These are phyloP conservation scores for Penicillium sp. DNA, from an alignment of 2,329 filamentous ascomycete genomes.

Conservation along the genomic window DNA sequence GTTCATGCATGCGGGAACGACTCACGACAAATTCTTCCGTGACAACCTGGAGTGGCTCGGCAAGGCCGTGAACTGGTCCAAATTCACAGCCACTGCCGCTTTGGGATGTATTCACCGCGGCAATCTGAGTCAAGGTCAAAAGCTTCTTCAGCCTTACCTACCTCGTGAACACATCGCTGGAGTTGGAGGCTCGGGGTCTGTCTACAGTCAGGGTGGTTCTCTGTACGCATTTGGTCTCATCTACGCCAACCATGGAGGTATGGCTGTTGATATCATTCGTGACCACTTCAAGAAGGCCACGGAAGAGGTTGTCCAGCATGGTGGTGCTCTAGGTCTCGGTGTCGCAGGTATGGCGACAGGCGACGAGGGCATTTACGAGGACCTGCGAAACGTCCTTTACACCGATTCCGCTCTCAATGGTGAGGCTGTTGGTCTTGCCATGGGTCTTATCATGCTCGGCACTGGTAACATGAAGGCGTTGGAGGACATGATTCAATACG, in stretches of 20 bases:
- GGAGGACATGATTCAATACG: slow-evolving; percentile 96
- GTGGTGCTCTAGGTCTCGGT: slow-evolving; percentile 88
- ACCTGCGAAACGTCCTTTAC: slow-evolving; percentile 82
- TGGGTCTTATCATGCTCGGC: slow-evolving; percentile 97
- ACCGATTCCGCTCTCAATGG: slow-evolving; percentile 94
- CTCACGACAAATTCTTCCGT: slow-evolving; percentile 96
- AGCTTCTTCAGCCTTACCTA: slow-evolving; percentile 90
- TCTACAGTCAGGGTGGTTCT: slow-evolving; percentile 94
- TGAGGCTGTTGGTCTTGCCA: slow-evolving; percentile 89
- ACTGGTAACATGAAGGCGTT: slow-evolving; percentile 93
- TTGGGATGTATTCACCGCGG: slow-evolving; percentile 95
- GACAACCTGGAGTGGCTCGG: slow-evolving; percentile 97
- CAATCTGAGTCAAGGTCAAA: slow-evolving; percentile 87
- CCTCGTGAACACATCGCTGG: slow-evolving; percentile 62
- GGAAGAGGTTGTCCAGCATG: slow-evolving; percentile 87
- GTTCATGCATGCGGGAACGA: slow-evolving; percentile 98
- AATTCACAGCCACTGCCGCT: slow-evolving; percentile 95
- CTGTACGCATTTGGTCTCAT: slow-evolving; percentile 94
- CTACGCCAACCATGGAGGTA: slow-evolving; percentile 93
- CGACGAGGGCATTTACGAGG: slow-evolving; percentile 83
- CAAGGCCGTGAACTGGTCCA: slow-evolving; percentile 99
- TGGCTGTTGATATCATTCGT: slow-evolving; percentile 58
- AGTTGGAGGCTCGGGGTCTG: slow-evolving; percentile 72
- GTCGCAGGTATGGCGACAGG: slow-evolving; percentile 98
- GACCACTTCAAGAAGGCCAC: slow-evolving; percentile 50